These are phyloP conservation scores for Ilyonectria sp. DNA, from an alignment of 2,329 filamentous ascomycete species.

Conservation along the genomic window DNA sequence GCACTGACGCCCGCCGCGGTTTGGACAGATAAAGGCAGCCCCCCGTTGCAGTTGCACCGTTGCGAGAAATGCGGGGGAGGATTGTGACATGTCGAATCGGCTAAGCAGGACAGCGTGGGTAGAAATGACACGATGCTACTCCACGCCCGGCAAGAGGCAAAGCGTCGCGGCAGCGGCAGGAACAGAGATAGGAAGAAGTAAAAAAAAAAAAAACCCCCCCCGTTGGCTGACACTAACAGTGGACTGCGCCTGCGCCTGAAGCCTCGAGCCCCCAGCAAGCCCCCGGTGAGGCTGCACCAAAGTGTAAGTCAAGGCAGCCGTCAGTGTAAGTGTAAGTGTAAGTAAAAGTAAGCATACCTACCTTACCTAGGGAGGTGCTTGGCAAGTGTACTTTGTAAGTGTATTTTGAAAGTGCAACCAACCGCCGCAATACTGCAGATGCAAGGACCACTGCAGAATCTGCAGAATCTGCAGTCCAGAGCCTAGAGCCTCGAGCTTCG, in stretches of 20 bases:
- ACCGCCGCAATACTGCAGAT: slow-evolving; percentile 7
- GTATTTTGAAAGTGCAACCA: not conserved
- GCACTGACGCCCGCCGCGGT: slow-evolving; percentile 32
- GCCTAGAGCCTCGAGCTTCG: slow-evolving; percentile 1
- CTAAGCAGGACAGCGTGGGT: slow-evolving; percentile 37
- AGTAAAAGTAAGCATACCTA: not conserved
- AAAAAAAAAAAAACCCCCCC: slow-evolving; percentile 9
- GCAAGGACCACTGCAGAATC: slow-evolving; percentile 2
- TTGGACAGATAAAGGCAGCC: slow-evolving; percentile 28
- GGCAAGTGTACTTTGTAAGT: not conserved
- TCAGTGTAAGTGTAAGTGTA: slow-evolving; percentile 12
- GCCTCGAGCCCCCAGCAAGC: slow-evolving; percentile 17
- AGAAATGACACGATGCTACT: slow-evolving; percentile 44
- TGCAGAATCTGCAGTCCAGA: slow-evolving; percentile 8
- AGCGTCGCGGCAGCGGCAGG: slow-evolving; percentile 9
- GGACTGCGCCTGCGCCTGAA: slow-evolving; percentile 3
- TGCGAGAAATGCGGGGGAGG: slow-evolving; percentile 46
- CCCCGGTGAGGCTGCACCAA: not conserved
- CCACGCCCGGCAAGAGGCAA: slow-evolving; percentile 16
- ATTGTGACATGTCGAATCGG: slow-evolving; percentile 45
- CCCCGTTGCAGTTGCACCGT: slow-evolving; percentile 17
- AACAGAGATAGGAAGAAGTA: slow-evolving; percentile 20
- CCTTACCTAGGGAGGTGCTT: not conserved
- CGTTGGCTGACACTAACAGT: slow-evolving; percentile 28
- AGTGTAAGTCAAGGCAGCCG: slow-evolving; percentile 4